Conservation (phyloP, 129 eudicot species). For the Centrapalus pauciflorus region DNA sequence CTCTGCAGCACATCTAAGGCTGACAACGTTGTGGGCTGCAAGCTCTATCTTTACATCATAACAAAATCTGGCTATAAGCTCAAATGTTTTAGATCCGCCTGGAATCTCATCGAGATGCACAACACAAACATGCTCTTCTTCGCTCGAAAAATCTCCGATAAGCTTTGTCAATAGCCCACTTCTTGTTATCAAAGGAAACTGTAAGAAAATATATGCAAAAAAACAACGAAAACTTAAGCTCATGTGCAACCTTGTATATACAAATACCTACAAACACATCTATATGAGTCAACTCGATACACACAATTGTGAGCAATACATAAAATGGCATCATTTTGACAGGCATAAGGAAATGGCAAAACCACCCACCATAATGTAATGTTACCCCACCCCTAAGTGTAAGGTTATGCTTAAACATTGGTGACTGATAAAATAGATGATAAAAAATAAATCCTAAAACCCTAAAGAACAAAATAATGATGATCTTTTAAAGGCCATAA, state of each 20-base stretch:
- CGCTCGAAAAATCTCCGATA: slow-evolving; percentile 33
- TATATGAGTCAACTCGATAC: background rate
- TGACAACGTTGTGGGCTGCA: slow-evolving; percentile 58
- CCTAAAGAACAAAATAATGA: too few species aligned
- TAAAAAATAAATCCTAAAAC: too few species aligned
- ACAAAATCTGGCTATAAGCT: slow-evolving; percentile 66
- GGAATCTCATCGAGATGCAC: slow-evolving; percentile 63
- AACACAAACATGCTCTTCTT: slow-evolving; percentile 36
- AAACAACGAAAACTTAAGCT: background rate
- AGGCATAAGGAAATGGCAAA: background rate
- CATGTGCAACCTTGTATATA: background rate
- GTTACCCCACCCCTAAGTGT: too few species aligned
- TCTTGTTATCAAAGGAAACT: slow-evolving; percentile 71
- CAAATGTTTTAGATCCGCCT: slow-evolving; percentile 80
- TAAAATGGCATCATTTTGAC: background rate
- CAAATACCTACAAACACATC: background rate
- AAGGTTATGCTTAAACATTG: too few species aligned
- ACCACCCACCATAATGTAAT: too few species aligned
- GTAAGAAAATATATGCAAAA: slow-evolving; percentile 6
- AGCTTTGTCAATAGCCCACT: slow-evolving; percentile 59
- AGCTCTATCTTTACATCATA: slow-evolving; percentile 67
- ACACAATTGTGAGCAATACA: background rate
- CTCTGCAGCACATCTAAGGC: slow-evolving; percentile 71
- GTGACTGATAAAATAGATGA: too few species aligned
- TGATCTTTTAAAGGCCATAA: too few species aligned